Conservation (phyloP, 2,329 filamentous ascomycete species). For the Cylindrodendrum hubeiense region DNA sequence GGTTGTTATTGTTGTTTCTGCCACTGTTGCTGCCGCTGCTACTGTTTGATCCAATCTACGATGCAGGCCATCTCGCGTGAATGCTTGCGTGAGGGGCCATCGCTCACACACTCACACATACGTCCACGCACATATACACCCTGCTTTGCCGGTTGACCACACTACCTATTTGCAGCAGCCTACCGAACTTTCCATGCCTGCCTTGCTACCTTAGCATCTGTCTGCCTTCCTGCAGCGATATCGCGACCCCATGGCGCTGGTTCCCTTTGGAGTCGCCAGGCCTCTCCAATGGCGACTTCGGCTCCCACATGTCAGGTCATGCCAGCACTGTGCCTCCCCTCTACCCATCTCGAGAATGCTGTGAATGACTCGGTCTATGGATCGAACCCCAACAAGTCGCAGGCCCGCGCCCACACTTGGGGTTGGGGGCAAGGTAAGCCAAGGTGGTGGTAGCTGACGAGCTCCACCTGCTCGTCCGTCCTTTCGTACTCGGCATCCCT, state of each 20-base stretch:
- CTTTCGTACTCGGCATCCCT: not conserved
- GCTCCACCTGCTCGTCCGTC: slow-evolving; percentile 14
- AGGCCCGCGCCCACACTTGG: not conserved
- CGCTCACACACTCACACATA: not conserved
- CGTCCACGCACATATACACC: not conserved
- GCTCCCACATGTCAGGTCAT: slow-evolving; percentile 5
- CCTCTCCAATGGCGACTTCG: not conserved
- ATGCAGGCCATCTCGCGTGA: not conserved
- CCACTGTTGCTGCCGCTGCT: not conserved
- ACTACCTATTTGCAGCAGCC: not conserved
- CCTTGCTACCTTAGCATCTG: not conserved
- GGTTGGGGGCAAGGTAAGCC: slow-evolving; percentile 12
- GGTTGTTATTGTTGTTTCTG: slow-evolving; percentile 1
- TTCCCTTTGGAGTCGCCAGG: not conserved
- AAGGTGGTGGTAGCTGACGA: slow-evolving; percentile 16
- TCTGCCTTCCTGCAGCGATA: slow-evolving; percentile 9
- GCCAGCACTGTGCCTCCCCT: slow-evolving; percentile 4
- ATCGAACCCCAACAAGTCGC: slow-evolving; percentile 20
- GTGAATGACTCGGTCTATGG: not conserved
- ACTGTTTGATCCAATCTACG: not conserved
- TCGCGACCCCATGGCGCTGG: not conserved
- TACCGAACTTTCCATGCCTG: not conserved
- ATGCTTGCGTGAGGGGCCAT: not conserved
- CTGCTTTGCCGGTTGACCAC: not conserved
- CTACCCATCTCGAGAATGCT: not conserved